Base-by-base conservation (phyloP, 1,284 basidiomycete species). In the Leccinum griseonigrum region DNA sequence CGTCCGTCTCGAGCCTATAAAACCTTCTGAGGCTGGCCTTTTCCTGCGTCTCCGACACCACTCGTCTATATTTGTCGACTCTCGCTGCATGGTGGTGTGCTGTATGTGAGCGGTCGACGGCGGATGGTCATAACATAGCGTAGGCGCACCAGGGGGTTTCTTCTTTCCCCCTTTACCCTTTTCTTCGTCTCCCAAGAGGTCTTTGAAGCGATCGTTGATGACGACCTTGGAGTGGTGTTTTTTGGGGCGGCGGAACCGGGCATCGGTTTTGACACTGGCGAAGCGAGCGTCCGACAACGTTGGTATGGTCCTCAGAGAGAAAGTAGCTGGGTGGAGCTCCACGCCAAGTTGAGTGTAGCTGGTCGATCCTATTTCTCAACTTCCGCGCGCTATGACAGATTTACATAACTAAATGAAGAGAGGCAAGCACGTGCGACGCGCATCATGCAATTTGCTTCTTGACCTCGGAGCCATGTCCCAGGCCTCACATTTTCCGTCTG, bases 141-240 rank as follows among this genome's bases (percentile, higher is more conserved):
- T 50, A 16, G 53, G 70, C 76, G 65, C 63, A 84, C 81, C 74
- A 54, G 75, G 74, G 64, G 78, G 76, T 51, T 53, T 46, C 31
- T 76, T 75, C 66, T 79, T 80, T 63, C 80, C 81, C 67, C 79
- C 78, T 59, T 60, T 66, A 64, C 74, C 66, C 59, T 73, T 74
- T 64, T 75, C 79, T 69, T 69, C 78, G 60, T 81, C 76, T 22
- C 85, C 78, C 56, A 98, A 86, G 18, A 97, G 82, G 63, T 83
- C 80, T 74, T 91, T 93, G 85, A 99, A 99, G n/a, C 97, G 89
- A 14, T 97, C 90, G 75, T 99, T 97, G 46, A 98, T 85, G 63
- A 91, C 85, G 57, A 97, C 89, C 76, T 96, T 97, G 67, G 87
- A 81, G 59, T 87, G 81, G 55, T 91, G 87, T 74, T 89, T 91